Conservation (phyloP, 768 basidiomycete species). For the Amyloporia xantha region DNA sequence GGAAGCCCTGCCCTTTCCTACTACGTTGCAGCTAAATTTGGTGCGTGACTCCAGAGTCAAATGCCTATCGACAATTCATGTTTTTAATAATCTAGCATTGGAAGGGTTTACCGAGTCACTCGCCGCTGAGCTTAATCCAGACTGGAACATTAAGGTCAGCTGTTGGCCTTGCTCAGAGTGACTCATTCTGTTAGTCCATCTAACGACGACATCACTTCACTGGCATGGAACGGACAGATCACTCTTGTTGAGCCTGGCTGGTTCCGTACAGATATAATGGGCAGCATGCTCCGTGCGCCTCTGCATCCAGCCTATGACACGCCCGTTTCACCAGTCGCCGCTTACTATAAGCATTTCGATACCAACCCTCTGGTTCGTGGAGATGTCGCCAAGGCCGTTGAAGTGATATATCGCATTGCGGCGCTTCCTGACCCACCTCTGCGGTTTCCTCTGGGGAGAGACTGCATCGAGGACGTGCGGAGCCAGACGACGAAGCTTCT, state of each 20-base stretch:
- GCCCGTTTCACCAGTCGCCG: background rate
- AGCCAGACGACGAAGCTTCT: slow-evolving; percentile 5
- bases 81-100: slow-evolving; percentile 5
- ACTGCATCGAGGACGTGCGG: slow-evolving; percentile 1
- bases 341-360: background rate
- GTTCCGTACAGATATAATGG: slow-evolving; percentile 6
- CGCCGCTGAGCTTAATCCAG: slow-evolving; percentile 34
- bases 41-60: background rate
- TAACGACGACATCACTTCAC: too few relatives aligned
- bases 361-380: background rate
- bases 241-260: slow-evolving; percentile 14
- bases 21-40: slow-evolving; percentile 20
- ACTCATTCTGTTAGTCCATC: too few relatives aligned
- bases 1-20: slow-evolving; percentile 11
- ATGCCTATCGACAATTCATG: slow-evolving; percentile 9
- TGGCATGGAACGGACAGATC: slow-evolving; percentile 6
- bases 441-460: slow-evolving; percentile 13
- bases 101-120: slow-evolving; percentile 34
- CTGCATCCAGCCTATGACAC: slow-evolving; percentile 9
- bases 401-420: slow-evolving; percentile 14
- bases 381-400: slow-evolving; percentile 15
- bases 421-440: slow-evolving; percentile 13
- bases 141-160: slow-evolving; percentile 41
- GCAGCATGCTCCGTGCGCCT: background rate
- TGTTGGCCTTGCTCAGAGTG: background rate